Evolutionary conservation across 768 basidiomycete genomes (phyloP).

Genomic region (Leccinum olivaceopallidum): DNA sequence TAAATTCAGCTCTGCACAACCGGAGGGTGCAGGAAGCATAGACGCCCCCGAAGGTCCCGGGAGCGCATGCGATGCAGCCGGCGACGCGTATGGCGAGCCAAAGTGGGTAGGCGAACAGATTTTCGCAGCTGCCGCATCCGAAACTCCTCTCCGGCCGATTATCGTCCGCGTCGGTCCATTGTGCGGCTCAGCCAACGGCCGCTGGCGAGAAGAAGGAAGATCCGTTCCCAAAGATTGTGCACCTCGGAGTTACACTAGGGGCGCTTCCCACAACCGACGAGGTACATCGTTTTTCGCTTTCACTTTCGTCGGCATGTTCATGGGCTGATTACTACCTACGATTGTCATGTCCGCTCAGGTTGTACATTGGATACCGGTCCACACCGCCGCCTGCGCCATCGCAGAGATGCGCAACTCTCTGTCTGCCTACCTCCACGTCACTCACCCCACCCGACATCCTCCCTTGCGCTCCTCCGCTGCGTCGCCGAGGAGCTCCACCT

Average conservation of each 20-base stretch:
- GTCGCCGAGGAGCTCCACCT: constrained; percentile 9
- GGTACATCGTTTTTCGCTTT: constrained; percentile 13
- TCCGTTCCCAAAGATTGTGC: constrained; percentile 38
- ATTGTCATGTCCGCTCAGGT: not conserved
- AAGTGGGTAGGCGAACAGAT: constrained; percentile 29
- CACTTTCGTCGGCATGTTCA: not conserved
- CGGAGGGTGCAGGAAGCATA: not conserved
- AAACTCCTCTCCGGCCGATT: constrained; percentile 25
- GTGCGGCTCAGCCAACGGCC: constrained; percentile 36
- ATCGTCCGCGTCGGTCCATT: constrained; percentile 41
- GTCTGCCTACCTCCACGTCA: constrained; percentile 11
- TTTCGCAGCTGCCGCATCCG: constrained; percentile 17
- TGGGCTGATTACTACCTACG: not conserved
- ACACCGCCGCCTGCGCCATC: constrained; percentile 15
- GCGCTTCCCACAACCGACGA: constrained; percentile 22
- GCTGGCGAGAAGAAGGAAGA: constrained; percentile 39
- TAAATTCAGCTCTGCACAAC: not conserved
- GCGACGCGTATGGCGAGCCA: constrained; percentile 16
- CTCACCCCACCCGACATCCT: constrained; percentile 12
- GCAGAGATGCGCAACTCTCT: constrained; percentile 17
- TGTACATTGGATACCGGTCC: constrained; percentile 19
- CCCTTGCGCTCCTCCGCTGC: constrained; percentile 9
- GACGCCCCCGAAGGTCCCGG: constrained; percentile 1
- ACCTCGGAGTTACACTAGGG: constrained; percentile 17
- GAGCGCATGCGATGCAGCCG: constrained; percentile 13